Evolutionary conservation across 1,284 basidiomycete species (phyloP), one percentile per base, ranked within the genome.

Genomic region (Farysia itapuensis): DNA sequence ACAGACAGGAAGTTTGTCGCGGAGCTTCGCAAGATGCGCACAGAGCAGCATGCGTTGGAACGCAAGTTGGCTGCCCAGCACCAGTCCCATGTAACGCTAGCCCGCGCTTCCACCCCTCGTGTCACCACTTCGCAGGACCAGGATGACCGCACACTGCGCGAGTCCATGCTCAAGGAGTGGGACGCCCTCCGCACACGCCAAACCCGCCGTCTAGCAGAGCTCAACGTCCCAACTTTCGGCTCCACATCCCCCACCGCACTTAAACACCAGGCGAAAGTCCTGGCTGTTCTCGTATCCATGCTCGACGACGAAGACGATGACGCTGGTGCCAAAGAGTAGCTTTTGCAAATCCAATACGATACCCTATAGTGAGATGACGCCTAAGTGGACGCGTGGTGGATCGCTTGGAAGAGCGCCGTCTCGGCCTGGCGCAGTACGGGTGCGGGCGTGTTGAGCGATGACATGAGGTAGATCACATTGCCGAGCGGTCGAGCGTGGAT

Each of bases 391-490:
- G 40, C 39, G 18, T 52, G 32, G 7, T 24, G 19, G 19, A 60
- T 40, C 6, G 53, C 59, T 0, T 37, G 25, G 35, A 23, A 24
- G 18, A 63, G 28, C 21, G 53, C 22, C 39, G 39, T 29, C 32
- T 63, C 77, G 13, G 79, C 56, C 0, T 38, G 36, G 4, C 71
- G 34, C 7, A 79, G 47, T 22, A 76, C 72, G 4, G 54, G 43
- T 0, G 39, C 8, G 3, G 72, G 64, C 15, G 88, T 90, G 69
- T 91, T 92, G 32, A 97, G 81, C 78, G 88, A 93, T 5, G 86
- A 87, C 84, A 98, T 96, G 77, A 96, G 86, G 78, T 98, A 98
- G 11, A 89, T 86, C 9, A 96, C 87, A 68, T 95, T 86, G 0
- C 94, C 94, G 20, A 97, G 79, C 0, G 94, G 93, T 53, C 94